phyloP scores from a whole-genome alignment of 768 basidiomycete genomes.

The Lactarius hengduanensis region DNA sequence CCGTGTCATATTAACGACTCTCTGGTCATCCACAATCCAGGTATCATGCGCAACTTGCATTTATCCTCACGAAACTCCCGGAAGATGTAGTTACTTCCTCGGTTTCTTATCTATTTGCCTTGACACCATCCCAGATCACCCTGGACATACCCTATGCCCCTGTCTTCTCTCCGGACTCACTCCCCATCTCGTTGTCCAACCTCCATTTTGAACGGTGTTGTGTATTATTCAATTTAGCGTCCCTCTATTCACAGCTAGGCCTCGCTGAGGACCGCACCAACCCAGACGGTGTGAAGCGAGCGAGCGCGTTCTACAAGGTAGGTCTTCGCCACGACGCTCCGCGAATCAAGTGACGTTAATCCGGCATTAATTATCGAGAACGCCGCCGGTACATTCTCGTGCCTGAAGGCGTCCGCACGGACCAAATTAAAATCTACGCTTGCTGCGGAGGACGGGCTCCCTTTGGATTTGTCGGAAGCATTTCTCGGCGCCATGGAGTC shows the following conservation, averaged over 20 bases:
- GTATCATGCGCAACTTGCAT: conserved; percentile 88
- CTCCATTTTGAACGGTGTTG: conserved; percentile 80
- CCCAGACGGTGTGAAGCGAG: conserved; percentile 81
- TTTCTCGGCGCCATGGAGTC: conserved; percentile 64
- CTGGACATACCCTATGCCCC: conserved; percentile 73
- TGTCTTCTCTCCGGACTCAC: conserved; percentile 55
- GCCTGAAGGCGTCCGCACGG: conserved; percentile 52
- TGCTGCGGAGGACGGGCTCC: conserved; percentile 51
- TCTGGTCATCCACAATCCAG: conserved; percentile 42
- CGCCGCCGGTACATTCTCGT: conserved; percentile 71
- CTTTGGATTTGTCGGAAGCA: conserved; percentile 62
- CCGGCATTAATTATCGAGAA: conserved; percentile 40
- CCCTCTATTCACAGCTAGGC: conserved; percentile 82
- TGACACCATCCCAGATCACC: conserved; percentile 50
- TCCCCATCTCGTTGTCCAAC: conserved; percentile 65
- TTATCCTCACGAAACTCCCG: conserved; percentile 82
- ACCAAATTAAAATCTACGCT: conserved; percentile 48
- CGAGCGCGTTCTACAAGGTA: conserved; percentile 70
- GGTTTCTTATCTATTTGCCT: conserved; percentile 10
- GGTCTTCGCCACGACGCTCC: not conserved
- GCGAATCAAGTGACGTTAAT: not conserved
- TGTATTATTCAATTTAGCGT: conserved; percentile 82
- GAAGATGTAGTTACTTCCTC: conserved; percentile 55
- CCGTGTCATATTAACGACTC: conserved; percentile 12
- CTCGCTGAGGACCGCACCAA: conserved; percentile 64